A percentile compares a stretch with the other conserved stretches of the same genome.
Evolutionary conservation across 2,329 filamentous ascomycete genomes (phyloP).

Genomic region (Coleophoma cylindrospora): DNA sequence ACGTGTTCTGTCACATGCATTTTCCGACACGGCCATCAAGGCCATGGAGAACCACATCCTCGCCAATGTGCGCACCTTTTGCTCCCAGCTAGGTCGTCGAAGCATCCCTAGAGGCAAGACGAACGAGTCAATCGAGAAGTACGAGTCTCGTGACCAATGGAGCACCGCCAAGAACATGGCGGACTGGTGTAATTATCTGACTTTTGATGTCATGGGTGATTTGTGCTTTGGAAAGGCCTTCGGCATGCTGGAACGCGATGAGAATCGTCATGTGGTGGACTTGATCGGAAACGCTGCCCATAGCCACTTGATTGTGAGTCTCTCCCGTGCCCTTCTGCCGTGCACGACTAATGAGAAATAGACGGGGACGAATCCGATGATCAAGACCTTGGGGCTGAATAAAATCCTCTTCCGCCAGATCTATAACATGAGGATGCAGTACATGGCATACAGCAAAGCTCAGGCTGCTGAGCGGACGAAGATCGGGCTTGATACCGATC

Average conservation of each 20-base stretch:
- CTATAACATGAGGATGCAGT: slow-evolving; percentile 60
- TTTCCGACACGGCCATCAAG: slow-evolving; percentile 33
- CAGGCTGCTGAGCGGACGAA: slow-evolving; percentile 64
- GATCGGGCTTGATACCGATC: slow-evolving; percentile 52
- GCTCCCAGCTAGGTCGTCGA: slow-evolving; percentile 40
- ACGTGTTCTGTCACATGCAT: slow-evolving; percentile 59
- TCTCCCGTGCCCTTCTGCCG: not conserved
- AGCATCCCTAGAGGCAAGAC: not conserved
- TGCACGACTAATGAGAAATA: slow-evolving; percentile 31
- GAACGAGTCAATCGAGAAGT: slow-evolving; percentile 1
- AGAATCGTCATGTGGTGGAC: slow-evolving; percentile 62
- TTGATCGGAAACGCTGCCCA: slow-evolving; percentile 65
- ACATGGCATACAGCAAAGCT: slow-evolving; percentile 65
- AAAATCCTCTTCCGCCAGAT: slow-evolving; percentile 63
- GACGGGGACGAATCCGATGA: slow-evolving; percentile 61
- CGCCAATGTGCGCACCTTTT: slow-evolving; percentile 47
- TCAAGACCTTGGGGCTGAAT: slow-evolving; percentile 62
- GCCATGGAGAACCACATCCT: slow-evolving; percentile 26
- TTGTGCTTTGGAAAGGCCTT: slow-evolving; percentile 46
- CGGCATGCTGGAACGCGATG: slow-evolving; percentile 39
- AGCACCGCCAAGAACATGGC: slow-evolving; percentile 55
- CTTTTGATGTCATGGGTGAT: slow-evolving; percentile 46
- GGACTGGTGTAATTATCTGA: slow-evolving; percentile 33
- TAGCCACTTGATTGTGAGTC: slow-evolving; percentile 57
- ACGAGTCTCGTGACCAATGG: slow-evolving; percentile 34